Base-by-base conservation (phyloP, 495 filamentous ascomycete genomes). In the Cenococcum geophilum region DNA sequence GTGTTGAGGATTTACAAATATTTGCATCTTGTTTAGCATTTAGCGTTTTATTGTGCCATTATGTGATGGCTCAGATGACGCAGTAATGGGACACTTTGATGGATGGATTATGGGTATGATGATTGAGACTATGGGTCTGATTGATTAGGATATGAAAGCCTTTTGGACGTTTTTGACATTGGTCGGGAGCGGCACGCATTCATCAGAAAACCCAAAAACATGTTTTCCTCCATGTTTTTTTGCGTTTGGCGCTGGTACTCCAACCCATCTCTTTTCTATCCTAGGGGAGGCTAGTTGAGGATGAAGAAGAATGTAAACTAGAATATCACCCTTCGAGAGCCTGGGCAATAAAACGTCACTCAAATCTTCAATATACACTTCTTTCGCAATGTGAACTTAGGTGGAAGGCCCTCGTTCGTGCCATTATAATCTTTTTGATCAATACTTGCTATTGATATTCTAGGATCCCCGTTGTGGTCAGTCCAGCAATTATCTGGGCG, bases 191-290 rank as follows among this genome's bases (percentile, higher is more conserved):
- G 59, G 52, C 58, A 62, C 58, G 27, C 54, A 54, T 54, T 32
- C 27, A 66, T 45, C 59, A 62, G 64, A 66, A 66, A 66, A 66
- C 43, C 64, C 59, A 58, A 66, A 66, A 66, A 66, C 61, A 52
- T 62, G 55, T 20, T 60, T 55, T 20, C 64, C 56, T 59, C 59
- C 25, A 21, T 25, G 16, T 21, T 56, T 21, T 22, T 34, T 18
- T 27, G 23, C 53, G 23, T 34, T 56, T 27, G 14, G 53, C 53
- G 53, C 42, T 43, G 55, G 40, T 18, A 58, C 23, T 59, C 35
- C 43, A 18, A 10, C 57, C 57, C 42, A 34, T 47, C 40, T 58
- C 21, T 18, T 47, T 22, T 23, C 34, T 51, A 6, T 11, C n/a
- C 11, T 43, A 16, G 22, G 1, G 23, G 23, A 37, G 23, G 40